Conservation (phyloP, 2,329 filamentous ascomycete species). For the Lecanosticta acicola region DNA sequence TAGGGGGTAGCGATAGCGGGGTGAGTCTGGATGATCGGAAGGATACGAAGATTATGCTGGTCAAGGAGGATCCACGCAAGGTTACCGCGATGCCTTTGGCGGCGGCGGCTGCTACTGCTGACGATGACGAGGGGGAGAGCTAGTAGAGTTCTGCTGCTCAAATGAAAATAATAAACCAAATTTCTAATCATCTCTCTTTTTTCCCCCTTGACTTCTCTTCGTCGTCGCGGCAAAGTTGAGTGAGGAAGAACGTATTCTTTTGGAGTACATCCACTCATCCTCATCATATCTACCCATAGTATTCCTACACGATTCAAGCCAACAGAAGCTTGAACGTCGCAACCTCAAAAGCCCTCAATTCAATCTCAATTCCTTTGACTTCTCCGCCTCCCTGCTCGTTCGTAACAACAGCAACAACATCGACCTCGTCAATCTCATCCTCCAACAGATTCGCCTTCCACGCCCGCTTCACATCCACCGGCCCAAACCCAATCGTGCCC, state of each 20-base stretch:
- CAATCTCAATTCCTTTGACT: slow-evolving; percentile 35
- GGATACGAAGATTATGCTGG: slow-evolving; percentile 34
- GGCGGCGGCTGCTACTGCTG: slow-evolving; percentile 14
- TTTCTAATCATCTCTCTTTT: too few species aligned
- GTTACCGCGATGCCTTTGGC: slow-evolving; percentile 10
- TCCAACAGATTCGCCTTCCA: slow-evolving; percentile 84
- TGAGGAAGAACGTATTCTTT: too few species aligned
- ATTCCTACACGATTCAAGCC: too few species aligned
- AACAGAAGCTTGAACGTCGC: slow-evolving; percentile 33
- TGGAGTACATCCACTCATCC: too few species aligned
- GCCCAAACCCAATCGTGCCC: slow-evolving; percentile 61
- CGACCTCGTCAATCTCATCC: slow-evolving; percentile 68
- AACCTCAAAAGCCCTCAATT: slow-evolving; percentile 38
- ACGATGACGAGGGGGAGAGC: slow-evolving; percentile 14
- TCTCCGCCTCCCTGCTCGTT: too few species aligned
- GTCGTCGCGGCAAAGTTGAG: too few species aligned
- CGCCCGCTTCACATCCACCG: slow-evolving; percentile 66
- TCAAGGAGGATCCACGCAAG: slow-evolving; percentile 33
- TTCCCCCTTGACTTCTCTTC: too few species aligned
- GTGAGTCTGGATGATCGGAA: slow-evolving; percentile 33
- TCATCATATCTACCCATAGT: too few species aligned
- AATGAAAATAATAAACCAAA: too few species aligned
- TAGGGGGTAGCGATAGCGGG: slow-evolving; percentile 38
- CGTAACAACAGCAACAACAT: slow-evolving; percentile 39
- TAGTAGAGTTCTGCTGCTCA: too few species aligned